A percentile compares a stretch with the other conserved stretches of the same genome.
phyloP scores from a whole-genome alignment of 2,329 filamentous ascomycete genomes.

The Stemphylium beticola region DNA sequence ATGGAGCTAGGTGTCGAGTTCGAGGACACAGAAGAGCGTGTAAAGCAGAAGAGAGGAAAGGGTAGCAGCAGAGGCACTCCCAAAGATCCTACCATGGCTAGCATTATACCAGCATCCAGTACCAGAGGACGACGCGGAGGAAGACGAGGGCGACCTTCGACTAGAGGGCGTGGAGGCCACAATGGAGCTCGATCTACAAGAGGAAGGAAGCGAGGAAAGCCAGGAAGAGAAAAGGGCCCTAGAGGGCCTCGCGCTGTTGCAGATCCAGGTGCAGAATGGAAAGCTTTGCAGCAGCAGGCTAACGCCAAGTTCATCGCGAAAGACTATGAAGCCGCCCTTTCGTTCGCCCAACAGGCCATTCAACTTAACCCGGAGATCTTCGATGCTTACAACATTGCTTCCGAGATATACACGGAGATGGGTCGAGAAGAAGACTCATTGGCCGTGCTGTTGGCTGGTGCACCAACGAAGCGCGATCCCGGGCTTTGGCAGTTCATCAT shows the following conservation, averaged over 20 bases:
- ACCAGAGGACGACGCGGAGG: constrained; percentile 26
- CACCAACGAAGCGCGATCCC: constrained; percentile 62
- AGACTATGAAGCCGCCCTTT: constrained; percentile 60
- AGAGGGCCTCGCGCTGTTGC: constrained; percentile 62
- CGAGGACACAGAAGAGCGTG: constrained; percentile 33
- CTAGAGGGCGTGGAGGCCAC: constrained; percentile 33
- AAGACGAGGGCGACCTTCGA: constrained; percentile 34
- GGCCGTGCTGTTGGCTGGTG: constrained; percentile 63
- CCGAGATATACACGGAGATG: constrained; percentile 63
- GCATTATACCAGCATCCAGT: constrained; percentile 12
- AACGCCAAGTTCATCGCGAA: constrained; percentile 70
- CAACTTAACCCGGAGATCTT: constrained; percentile 66
- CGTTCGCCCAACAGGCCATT: constrained; percentile 43
- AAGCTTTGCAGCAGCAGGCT: constrained; percentile 68
- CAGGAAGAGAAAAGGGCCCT: constrained; percentile 39
- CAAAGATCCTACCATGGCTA: not conserved
- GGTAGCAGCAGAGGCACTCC: constrained; percentile 4
- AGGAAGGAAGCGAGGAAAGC: constrained; percentile 29
- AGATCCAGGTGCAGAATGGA: constrained; percentile 75
- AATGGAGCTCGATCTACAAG: constrained; percentile 24
- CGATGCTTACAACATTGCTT: constrained; percentile 65
- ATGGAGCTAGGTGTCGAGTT: constrained; percentile 37
- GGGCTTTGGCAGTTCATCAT: constrained; percentile 65
- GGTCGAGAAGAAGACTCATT: constrained; percentile 64
- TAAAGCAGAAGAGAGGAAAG: constrained; percentile 26